phyloP scores from a whole-genome alignment of 306 rosid genomes.

The Gynostemma pentaphyllum region DNA sequence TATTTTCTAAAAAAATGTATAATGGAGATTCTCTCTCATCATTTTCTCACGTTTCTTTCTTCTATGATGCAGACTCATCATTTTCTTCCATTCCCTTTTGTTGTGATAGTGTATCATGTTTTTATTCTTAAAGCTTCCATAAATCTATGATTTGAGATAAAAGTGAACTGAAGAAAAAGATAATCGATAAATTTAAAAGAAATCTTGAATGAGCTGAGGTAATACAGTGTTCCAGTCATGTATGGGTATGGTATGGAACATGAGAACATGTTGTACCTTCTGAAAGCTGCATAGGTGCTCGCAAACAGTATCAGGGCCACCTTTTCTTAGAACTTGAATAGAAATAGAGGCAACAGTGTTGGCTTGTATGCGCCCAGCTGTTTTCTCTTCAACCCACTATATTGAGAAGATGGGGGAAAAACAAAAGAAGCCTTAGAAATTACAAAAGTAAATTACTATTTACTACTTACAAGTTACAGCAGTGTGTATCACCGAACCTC shows the following conservation, averaged over 20 bases:
- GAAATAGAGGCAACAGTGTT: conserved; percentile 56
- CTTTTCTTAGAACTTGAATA: conserved; percentile 68
- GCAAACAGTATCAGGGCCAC: conserved; percentile 84
- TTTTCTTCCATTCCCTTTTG: neutral
- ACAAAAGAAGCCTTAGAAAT: conserved; percentile 9
- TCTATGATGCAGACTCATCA: no score
- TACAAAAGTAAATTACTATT: conserved; percentile 4
- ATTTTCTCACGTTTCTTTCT: no score
- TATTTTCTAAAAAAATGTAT: no score
- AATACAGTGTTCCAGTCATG: neutral
- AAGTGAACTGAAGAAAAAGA: neutral
- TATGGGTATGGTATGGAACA: neutral
- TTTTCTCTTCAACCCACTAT: conserved; percentile 97
- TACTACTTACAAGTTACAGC: conserved; percentile 6
- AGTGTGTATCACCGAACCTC: conserved; percentile 34
- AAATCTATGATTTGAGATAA: neutral
- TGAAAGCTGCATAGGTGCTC: conserved; percentile 56
- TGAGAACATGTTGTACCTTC: conserved; percentile 38
- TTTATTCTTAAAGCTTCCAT: neutral
- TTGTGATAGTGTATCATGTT: neutral
- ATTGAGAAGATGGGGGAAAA: conserved; percentile 11
- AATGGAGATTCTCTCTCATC: no score
- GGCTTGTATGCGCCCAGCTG: conserved; percentile 58
- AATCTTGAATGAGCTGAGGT: neutral
- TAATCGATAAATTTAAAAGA: neutral